Percentiles rank a stretch among this genome's conserved stretches.
phyloP scores from a whole-genome alignment of 164 flowering plant species.

The Aristolochia californica region DNA sequence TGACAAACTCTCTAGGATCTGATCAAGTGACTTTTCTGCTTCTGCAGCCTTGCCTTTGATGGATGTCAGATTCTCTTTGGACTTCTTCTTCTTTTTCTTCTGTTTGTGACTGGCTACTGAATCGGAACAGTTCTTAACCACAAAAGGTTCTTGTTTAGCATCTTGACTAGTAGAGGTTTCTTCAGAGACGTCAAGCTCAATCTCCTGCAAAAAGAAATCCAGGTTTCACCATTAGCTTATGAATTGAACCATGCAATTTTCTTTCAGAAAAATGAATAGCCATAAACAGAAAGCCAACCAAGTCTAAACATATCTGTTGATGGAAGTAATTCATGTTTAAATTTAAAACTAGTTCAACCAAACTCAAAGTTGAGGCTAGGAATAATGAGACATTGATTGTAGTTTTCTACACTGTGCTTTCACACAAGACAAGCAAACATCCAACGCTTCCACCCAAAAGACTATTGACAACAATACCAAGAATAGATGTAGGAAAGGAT shows the following conservation, averaged over 20 bases:
- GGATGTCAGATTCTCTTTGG: constrained; percentile 23
- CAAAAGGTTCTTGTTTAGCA: constrained; percentile 13
- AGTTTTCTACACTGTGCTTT: no score
- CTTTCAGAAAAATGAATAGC: background rate
- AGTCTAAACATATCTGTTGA: no score
- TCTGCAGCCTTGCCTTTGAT: constrained; percentile 8
- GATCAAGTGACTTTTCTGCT: constrained; percentile 26
- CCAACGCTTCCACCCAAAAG: no score
- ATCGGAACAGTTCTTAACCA: constrained; percentile 11
- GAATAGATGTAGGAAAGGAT: no score
- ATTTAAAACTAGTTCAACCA: background rate
- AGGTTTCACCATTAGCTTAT: background rate
- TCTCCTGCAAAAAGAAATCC: constrained; percentile 18
- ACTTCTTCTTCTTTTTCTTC: constrained; percentile 69
- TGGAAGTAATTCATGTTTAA: background rate
- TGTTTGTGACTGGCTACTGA: constrained; percentile 29
- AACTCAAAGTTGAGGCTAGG: background rate
- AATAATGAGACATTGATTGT: background rate
- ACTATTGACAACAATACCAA: no score
- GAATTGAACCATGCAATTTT: background rate
- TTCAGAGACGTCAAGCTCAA: constrained; percentile 21
- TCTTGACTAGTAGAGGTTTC: constrained; percentile 11
- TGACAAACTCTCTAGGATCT: constrained; percentile 32
- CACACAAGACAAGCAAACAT: no score
- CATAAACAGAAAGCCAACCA: no score